Percentiles rank a stretch among this genome's conserved stretches.
Conservation (phyloP, 768 basidiomycete species). For the Lactarius hengduanensis region DNA sequence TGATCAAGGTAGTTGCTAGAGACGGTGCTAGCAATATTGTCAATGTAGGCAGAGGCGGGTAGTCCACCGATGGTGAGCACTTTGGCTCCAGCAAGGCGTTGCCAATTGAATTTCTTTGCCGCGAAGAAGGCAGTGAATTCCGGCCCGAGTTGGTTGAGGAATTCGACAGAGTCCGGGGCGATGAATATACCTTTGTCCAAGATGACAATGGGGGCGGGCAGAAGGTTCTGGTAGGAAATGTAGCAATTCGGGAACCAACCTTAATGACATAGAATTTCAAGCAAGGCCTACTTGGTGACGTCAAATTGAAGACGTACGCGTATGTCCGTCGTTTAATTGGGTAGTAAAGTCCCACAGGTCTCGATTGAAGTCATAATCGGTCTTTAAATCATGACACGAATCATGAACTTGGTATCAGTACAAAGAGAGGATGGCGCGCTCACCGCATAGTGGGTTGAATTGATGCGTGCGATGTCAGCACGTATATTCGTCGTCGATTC, state of each 20-base stretch:
- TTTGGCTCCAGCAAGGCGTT: slow-evolving; percentile 58
- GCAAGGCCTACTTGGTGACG: neutral
- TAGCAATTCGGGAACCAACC: slow-evolving; percentile 61
- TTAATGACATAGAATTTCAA: slow-evolving; percentile 26
- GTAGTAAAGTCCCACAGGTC: slow-evolving; percentile 55
- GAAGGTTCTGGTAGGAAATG: slow-evolving; percentile 42
- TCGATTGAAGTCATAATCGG: slow-evolving; percentile 64
- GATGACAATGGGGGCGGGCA: slow-evolving; percentile 50
- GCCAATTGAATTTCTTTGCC: slow-evolving; percentile 52
- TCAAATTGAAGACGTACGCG: slow-evolving; percentile 42
- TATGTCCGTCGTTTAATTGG: slow-evolving; percentile 64
- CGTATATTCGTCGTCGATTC: slow-evolving; percentile 56
- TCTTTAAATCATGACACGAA: slow-evolving; percentile 38
- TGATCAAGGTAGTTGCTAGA: slow-evolving; percentile 65
- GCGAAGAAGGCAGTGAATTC: slow-evolving; percentile 45
- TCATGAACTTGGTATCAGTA: neutral
- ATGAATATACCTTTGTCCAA: slow-evolving; percentile 42
- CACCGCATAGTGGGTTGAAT: slow-evolving; percentile 48
- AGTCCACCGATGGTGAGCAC: slow-evolving; percentile 54
- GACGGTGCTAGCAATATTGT: slow-evolving; percentile 55
- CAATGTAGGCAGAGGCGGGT: slow-evolving; percentile 54
- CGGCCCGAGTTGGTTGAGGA: slow-evolving; percentile 47
- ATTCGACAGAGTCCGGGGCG: slow-evolving; percentile 53
- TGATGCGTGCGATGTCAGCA: slow-evolving; percentile 47
- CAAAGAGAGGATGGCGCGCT: slow-evolving; percentile 3